These are phyloP conservation scores for Manihot esculenta DNA, from an alignment of 441 rosid genomes.

Conservation along the genomic window DNA sequence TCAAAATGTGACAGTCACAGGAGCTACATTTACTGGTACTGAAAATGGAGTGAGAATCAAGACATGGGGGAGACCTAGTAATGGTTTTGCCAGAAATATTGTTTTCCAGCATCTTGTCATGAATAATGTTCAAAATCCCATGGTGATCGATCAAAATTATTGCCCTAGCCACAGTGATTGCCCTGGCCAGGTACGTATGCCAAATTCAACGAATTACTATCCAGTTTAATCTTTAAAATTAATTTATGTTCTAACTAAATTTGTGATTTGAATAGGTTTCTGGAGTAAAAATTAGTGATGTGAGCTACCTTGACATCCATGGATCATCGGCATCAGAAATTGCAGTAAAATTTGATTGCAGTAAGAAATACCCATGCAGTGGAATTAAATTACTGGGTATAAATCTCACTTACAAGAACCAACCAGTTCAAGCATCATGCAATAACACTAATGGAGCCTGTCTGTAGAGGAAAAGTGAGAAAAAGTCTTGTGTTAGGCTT, in stretches of 20 bases:
- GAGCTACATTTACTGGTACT: slow-evolving; percentile 46
- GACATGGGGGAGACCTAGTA: slow-evolving; percentile 59
- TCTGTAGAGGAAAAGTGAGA: too few relatives aligned
- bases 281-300: slow-evolving; percentile 53
- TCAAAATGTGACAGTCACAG: slow-evolving; percentile 53
- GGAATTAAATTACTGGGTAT: slow-evolving; percentile 43
- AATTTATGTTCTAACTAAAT: background rate
- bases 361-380: slow-evolving; percentile 38
- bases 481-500: too few relatives aligned
- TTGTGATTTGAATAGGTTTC: slow-evolving; percentile 30
- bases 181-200: slow-evolving; percentile 44
- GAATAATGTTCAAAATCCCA: slow-evolving; percentile 60
- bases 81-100: slow-evolving; percentile 46
- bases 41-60: slow-evolving; percentile 67
- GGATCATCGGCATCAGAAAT: slow-evolving; percentile 50
- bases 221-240: background rate
- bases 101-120: slow-evolving; percentile 51
- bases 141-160: slow-evolving; percentile 59
- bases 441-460: slow-evolving; percentile 40
- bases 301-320: slow-evolving; percentile 47
- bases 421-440: slow-evolving; percentile 49
- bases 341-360: slow-evolving; percentile 50
- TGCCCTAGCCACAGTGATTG: slow-evolving; percentile 47
- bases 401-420: slow-evolving; percentile 43
- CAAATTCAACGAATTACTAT: background rate